These are phyloP conservation scores for Eucalyptus tenuipes DNA, from an alignment of 345 rosid genomes.

Conservation along the genomic window DNA sequence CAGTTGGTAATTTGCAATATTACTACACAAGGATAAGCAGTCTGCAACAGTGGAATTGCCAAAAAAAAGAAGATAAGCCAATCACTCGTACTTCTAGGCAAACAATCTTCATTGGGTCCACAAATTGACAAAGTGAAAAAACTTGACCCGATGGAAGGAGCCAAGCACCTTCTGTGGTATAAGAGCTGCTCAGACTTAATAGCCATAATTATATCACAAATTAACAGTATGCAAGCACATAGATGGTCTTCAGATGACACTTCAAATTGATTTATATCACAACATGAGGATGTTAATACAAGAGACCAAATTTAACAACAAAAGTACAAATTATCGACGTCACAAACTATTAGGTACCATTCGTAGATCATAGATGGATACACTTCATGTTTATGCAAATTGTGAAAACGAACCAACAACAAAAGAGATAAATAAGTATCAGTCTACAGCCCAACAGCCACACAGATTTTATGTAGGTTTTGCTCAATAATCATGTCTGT, in stretches of 20 bases:
- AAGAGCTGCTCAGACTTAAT: background rate
- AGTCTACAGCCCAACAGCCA: background rate
- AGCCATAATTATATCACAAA: background rate
- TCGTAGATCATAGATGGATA: background rate
- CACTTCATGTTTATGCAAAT: background rate
- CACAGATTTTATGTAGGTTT: background rate
- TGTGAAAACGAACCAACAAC: background rate
- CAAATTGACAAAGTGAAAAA: background rate
- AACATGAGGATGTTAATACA: background rate
- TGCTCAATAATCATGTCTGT: background rate
- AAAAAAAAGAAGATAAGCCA: background rate
- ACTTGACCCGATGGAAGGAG: background rate
- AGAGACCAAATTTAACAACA: background rate
- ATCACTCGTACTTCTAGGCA: background rate
- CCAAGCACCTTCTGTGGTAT: background rate
- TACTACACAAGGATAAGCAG: background rate
- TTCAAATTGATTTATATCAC: background rate
- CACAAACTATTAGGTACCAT: background rate
- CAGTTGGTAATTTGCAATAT: background rate
- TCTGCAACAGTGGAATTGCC: background rate
- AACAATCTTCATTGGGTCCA: background rate
- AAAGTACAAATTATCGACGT: background rate
- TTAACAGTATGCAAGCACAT: background rate
- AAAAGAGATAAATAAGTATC: background rate
- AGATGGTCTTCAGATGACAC: background rate